phyloP scores from a whole-genome alignment of 2,329 filamentous ascomycete species.

The Cercospora sp. region DNA sequence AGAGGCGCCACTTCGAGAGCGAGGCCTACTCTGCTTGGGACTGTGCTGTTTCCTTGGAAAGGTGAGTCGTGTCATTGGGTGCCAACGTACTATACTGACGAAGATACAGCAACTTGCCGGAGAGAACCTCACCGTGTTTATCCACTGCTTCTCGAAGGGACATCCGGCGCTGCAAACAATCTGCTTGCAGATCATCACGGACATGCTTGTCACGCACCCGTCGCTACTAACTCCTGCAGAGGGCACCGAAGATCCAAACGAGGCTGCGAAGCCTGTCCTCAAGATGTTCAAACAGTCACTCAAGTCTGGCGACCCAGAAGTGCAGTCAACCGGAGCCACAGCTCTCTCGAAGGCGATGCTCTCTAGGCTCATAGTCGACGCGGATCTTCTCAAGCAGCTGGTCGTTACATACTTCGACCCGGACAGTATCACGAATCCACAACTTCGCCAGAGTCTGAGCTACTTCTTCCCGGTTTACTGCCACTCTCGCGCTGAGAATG shows the following conservation, averaged over 20 bases:
- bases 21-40: constrained; percentile 84
- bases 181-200: constrained; percentile 85
- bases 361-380: constrained; percentile 71
- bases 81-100: constrained; percentile 7
- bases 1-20: constrained; percentile 87
- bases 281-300: constrained; percentile 86
- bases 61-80: constrained; percentile 43
- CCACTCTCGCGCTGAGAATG: constrained; percentile 80
- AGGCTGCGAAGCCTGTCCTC: constrained; percentile 63
- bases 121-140: constrained; percentile 88
- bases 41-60: constrained; percentile 89
- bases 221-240: constrained; percentile 63
- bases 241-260: constrained; percentile 32
- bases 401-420: constrained; percentile 87
- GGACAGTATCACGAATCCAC: constrained; percentile 74
- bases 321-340: constrained; percentile 78
- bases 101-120: constrained; percentile 70
- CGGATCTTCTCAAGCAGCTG: constrained; percentile 75
- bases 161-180: constrained; percentile 88
- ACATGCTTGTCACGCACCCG: constrained; percentile 88
- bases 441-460: constrained; percentile 79
- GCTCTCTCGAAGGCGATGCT: constrained; percentile 86
- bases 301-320: constrained; percentile 68
- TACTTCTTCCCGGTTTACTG: constrained; percentile 96
- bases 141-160: constrained; percentile 93